phyloP scores from a whole-genome alignment of 306 rosid genomes.

The Cajanus cajan region DNA sequence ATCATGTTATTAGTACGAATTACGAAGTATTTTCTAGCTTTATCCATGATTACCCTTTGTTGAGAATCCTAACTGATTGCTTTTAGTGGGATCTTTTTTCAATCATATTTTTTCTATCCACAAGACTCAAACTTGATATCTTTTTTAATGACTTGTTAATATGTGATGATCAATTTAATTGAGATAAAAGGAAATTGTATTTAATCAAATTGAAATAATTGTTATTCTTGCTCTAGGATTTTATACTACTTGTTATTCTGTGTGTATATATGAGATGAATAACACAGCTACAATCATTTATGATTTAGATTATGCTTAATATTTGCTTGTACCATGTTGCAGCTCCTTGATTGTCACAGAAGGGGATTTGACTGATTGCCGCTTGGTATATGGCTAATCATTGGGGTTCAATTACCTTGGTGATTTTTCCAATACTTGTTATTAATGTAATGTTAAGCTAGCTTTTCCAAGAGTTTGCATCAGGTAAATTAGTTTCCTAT shows the following conservation, averaged over 20 bases:
- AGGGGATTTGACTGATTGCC: background rate
- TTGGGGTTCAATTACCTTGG: background rate
- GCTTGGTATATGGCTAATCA: background rate
- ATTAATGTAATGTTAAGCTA: conserved; percentile 8
- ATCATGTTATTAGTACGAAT: too few relatives aligned
- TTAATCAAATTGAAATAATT: conserved; percentile 15
- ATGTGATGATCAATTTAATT: background rate
- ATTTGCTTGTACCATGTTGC: conserved; percentile 21
- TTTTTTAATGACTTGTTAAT: background rate
- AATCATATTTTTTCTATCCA: too few relatives aligned
- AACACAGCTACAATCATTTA: background rate
- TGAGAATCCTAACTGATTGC: too few relatives aligned
- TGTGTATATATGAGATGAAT: background rate
- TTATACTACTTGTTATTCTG: background rate
- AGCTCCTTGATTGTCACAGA: conserved; percentile 34
- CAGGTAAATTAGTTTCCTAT: background rate
- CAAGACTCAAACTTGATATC: too few relatives aligned
- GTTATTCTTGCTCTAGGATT: background rate
- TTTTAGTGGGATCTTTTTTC: too few relatives aligned
- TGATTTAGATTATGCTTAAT: background rate
- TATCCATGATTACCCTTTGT: too few relatives aligned
- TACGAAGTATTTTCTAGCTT: too few relatives aligned
- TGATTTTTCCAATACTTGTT: background rate
- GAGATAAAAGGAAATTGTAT: background rate
- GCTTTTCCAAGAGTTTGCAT: conserved; percentile 5